A percentile compares a stretch with the other conserved stretches of the same genome.
These are phyloP conservation scores for Tolypocladium amazonense DNA, from an alignment of 2,329 filamentous ascomycete species.

Conservation along the genomic window DNA sequence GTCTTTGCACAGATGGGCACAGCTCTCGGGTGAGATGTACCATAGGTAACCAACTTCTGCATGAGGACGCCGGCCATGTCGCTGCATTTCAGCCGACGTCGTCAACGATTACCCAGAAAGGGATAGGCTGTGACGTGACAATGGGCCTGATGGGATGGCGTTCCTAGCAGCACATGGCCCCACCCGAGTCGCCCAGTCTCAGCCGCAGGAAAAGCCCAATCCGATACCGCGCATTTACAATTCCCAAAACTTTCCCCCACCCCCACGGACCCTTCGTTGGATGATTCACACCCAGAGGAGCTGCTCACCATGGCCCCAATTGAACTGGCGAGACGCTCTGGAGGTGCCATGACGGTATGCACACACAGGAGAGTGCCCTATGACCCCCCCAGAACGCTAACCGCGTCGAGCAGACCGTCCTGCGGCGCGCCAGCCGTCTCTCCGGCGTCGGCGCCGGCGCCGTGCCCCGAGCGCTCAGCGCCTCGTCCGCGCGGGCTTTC, in stretches of 20 bases:
- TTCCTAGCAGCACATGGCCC: background rate
- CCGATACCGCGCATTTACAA: constrained; percentile 23
- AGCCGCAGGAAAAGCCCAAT: constrained; percentile 18
- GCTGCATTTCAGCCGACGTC: background rate
- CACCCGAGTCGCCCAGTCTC: background rate
- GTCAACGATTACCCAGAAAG: background rate
- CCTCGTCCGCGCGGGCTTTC: constrained; percentile 21
- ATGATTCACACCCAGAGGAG: background rate
- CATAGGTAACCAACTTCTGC: background rate
- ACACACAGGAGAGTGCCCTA: background rate
- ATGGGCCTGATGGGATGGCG: background rate
- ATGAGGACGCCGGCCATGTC: background rate
- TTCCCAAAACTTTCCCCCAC: constrained; percentile 4
- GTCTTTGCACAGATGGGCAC: background rate
- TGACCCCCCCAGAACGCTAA: background rate
- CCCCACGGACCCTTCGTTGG: background rate
- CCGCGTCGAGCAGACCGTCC: constrained; percentile 21
- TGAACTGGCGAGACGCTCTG: constrained; percentile 37
- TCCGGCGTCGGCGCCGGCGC: constrained; percentile 13
- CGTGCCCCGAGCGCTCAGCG: constrained; percentile 2
- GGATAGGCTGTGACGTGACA: too few species aligned
- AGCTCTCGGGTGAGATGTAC: background rate
- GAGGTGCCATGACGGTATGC: constrained; percentile 35
- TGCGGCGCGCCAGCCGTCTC: constrained; percentile 21
- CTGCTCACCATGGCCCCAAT: constrained; percentile 35